Percentiles rank a stretch among this genome's conserved stretches.
phyloP scores from a whole-genome alignment of 2,329 filamentous ascomycete genomes.

The Aureobasidium melanogenum region DNA sequence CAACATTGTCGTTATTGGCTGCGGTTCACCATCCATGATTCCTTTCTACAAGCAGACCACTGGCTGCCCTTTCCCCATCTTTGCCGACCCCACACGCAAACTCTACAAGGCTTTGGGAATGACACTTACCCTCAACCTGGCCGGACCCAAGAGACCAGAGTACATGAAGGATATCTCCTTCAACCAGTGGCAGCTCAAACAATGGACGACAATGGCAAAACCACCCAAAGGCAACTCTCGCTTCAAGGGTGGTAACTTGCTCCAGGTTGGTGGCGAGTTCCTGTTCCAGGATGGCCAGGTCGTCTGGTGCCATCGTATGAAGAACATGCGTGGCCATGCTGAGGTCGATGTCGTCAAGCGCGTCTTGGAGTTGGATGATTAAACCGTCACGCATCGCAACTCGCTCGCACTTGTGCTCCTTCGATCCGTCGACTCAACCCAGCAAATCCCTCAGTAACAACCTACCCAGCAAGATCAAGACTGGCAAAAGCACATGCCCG shows the following conservation, averaged over 20 bases:
- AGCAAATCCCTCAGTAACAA: not conserved
- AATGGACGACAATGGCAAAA: constrained; percentile 19
- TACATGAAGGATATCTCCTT: constrained; percentile 30
- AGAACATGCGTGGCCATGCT: constrained; percentile 29
- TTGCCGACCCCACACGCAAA: constrained; percentile 26
- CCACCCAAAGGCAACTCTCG: constrained; percentile 10
- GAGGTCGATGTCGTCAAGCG: constrained; percentile 27
- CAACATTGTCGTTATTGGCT: constrained; percentile 30
- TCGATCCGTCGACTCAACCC: not conserved
- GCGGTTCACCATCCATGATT: constrained; percentile 29
- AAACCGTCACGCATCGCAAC: not conserved
- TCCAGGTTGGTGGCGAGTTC: constrained; percentile 35
- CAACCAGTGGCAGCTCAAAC: constrained; percentile 23
- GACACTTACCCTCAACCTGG: constrained; percentile 24
- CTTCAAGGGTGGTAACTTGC: constrained; percentile 27
- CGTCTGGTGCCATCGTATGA: constrained; percentile 35
- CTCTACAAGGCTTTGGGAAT: constrained; percentile 30
- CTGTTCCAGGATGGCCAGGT: constrained; percentile 32
- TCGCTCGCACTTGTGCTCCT: not conserved
- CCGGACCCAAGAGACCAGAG: constrained; percentile 23
- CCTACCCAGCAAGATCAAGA: not conserved
- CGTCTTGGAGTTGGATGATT: constrained; percentile 29
- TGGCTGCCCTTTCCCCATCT: constrained; percentile 29
- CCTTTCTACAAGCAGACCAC: constrained; percentile 28
- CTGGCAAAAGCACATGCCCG: not conserved